Conservation (phyloP, 1,284 basidiomycete species). For the Coriolopsis trogii region DNA sequence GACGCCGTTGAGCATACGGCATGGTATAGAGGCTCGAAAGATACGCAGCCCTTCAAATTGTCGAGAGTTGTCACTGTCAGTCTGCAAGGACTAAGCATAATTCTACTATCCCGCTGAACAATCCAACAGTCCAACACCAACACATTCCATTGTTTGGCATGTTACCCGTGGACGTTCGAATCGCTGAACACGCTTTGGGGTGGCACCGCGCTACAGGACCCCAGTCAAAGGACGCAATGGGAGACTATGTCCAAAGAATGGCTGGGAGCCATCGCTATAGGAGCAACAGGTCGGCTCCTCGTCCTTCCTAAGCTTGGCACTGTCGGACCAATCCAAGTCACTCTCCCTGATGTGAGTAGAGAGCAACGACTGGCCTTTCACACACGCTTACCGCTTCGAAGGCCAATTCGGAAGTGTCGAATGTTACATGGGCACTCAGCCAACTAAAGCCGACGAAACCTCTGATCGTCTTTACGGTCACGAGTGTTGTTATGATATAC, state of each 20-base stretch:
- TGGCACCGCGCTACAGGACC: conserved; percentile 37
- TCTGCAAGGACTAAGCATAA: too few species aligned
- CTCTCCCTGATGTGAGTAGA: conserved; percentile 13
- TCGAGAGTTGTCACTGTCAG: conserved; percentile 36
- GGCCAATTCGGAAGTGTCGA: conserved; percentile 12
- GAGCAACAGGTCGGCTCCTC: conserved; percentile 41
- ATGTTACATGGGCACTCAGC: conserved; percentile 58
- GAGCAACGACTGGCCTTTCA: neutral
- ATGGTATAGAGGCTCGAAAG: conserved; percentile 6
- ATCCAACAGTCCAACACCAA: conserved; percentile 6
- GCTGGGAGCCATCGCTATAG: conserved; percentile 53
- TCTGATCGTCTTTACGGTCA: conserved; percentile 54
- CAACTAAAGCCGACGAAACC: conserved; percentile 50
- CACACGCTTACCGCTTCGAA: neutral
- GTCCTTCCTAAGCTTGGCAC: conserved; percentile 38
- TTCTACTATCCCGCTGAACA: too few species aligned
- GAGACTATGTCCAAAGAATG: conserved; percentile 45
- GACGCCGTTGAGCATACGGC: neutral
- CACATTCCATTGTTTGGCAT: conserved; percentile 38
- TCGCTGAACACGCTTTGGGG: conserved; percentile 52
- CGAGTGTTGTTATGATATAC: conserved; percentile 56
- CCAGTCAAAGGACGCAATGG: conserved; percentile 45
- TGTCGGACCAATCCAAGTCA: conserved; percentile 16
- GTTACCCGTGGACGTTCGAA: conserved; percentile 60
- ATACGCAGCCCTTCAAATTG: conserved; percentile 41